A percentile compares a stretch with the other conserved stretches of the same genome.
These are phyloP conservation scores for Prunus yedoensis DNA, from an alignment of 331 rosid genomes.

Conservation along the genomic window DNA sequence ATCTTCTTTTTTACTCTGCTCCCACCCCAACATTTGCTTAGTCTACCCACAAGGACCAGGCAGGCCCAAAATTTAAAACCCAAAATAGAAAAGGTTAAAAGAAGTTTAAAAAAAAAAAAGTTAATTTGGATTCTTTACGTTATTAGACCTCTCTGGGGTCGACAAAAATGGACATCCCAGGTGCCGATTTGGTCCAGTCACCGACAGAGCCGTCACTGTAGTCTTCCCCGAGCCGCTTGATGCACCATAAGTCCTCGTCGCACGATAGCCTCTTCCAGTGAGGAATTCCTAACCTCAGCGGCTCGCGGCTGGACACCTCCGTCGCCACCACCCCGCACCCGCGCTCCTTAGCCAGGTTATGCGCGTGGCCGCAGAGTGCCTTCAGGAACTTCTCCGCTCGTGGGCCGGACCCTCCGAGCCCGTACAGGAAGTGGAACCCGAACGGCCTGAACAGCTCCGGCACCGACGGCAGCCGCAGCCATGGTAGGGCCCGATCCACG, in stretches of 20 bases:
- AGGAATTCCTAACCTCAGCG: constrained; percentile 62
- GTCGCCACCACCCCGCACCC: constrained; percentile 81
- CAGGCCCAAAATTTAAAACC: background rate
- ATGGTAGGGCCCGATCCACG: constrained; percentile 73
- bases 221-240: constrained; percentile 76
- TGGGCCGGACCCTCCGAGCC: constrained; percentile 83
- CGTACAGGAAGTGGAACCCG: constrained; percentile 78
- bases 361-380: constrained; percentile 67
- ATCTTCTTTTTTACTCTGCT: background rate
- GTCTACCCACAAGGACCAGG: background rate
- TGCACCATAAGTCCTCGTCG: constrained; percentile 85
- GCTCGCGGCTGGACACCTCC: constrained; percentile 72
- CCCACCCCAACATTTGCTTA: constrained; percentile 5
- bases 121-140: constrained; percentile 20
- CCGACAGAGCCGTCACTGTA: constrained; percentile 87
- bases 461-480: constrained; percentile 66
- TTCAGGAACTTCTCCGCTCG: constrained; percentile 51
- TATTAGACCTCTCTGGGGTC: constrained; percentile 85
- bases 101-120: no score
- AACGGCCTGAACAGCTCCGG: constrained; percentile 79
- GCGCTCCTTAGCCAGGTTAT: constrained; percentile 65
- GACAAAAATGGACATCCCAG: constrained; percentile 81
- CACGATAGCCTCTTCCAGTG: constrained; percentile 89
- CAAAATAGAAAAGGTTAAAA: background rate
- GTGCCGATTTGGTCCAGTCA: constrained; percentile 90